A percentile compares a stretch with the other conserved stretches of the same genome.
These are phyloP conservation scores for Colletotrichum shisoi DNA, from an alignment of 2,329 filamentous ascomycete species.

Conservation along the genomic window DNA sequence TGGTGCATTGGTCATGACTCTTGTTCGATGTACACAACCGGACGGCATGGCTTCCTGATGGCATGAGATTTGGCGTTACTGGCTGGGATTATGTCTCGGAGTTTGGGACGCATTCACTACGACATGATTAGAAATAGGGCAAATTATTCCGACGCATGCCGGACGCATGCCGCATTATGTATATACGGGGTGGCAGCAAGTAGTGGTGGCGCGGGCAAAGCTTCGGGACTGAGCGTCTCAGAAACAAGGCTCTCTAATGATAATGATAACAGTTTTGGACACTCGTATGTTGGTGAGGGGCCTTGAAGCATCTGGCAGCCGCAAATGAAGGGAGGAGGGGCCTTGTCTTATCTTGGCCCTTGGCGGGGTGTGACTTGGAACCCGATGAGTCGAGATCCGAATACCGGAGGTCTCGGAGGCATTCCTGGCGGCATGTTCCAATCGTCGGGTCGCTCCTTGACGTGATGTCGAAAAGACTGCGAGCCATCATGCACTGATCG, in stretches of 20 bases:
- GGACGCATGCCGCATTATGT: conserved; percentile 31
- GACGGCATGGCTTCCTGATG: conserved; percentile 7
- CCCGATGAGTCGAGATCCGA: conserved; percentile 5
- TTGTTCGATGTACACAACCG: conserved; percentile 16
- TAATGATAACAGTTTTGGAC: conserved; percentile 32
- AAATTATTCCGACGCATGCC: not conserved
- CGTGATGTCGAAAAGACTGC: conserved; percentile 28
- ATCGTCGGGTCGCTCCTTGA: conserved; percentile 17
- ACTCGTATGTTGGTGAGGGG: not conserved
- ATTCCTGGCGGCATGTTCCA: not conserved
- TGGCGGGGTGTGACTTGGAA: not conserved
- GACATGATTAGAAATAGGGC: conserved; percentile 30
- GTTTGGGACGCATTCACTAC: conserved; percentile 32
- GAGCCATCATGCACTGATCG: conserved; percentile 29
- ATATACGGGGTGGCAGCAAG: conserved; percentile 23
- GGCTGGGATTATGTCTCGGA: conserved; percentile 13
- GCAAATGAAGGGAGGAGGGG: not conserved
- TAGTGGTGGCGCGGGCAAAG: conserved; percentile 14
- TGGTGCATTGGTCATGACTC: conserved; percentile 7
- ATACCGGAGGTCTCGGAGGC: conserved; percentile 16
- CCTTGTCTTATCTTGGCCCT: not conserved
- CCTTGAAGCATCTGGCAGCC: not conserved
- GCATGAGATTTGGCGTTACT: conserved; percentile 32
- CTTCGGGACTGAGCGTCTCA: conserved; percentile 15
- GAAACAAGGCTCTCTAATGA: conserved; percentile 34